Evolutionary conservation across 352 stramenopile species (phyloP), one percentile per base, ranked within the genome.

Genomic region (Pythium aquatile): DNA sequence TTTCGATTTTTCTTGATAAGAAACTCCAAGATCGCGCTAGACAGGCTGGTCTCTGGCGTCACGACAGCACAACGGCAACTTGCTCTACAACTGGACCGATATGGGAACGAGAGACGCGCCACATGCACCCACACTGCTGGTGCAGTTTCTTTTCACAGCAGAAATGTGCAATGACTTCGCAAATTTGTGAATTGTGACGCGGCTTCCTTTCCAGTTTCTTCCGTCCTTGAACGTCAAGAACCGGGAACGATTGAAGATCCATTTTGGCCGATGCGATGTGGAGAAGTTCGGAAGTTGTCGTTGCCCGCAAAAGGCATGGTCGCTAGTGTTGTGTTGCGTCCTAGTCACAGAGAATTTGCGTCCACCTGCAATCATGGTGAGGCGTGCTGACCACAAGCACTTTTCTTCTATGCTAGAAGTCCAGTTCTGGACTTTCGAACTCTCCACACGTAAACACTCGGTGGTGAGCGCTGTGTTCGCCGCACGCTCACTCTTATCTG

Each of bases 51-150:
- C 30, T 58, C 48, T 52, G 48, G 40, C 47, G 35, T 65, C 48
- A 65, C 58, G 35, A 65, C 33, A 20, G n/a, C 24, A 65, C 58
- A 67, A 61, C 52, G 32, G 44, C 61, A 67, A 61, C 40, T 61
- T 67, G 61, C n/a, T 56, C 14, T 20, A 56, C 24, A 32, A 67
- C 61, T 67, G 61, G 52, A 67, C 61, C n/a, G 39, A 67, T 35
- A 20, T 5, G 26, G 35, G 39, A 32, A 53, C 35, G 40, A 66
- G 52, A 61, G 48, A 60, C 37, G 35, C 32, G 32, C 32, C 32
- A 37, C 32, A 6, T 10, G 10, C 32, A 37, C 6, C 1, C 6
- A 37, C 6, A 6, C 3, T 10, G 32, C 20, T 24, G 32, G 32
- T 37, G 32, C 6, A 11, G 32, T 37, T 37, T 37, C 32, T 37